Base-by-base conservation (phyloP, 805 yeast genomes). In the Saturnispora diversa region DNA sequence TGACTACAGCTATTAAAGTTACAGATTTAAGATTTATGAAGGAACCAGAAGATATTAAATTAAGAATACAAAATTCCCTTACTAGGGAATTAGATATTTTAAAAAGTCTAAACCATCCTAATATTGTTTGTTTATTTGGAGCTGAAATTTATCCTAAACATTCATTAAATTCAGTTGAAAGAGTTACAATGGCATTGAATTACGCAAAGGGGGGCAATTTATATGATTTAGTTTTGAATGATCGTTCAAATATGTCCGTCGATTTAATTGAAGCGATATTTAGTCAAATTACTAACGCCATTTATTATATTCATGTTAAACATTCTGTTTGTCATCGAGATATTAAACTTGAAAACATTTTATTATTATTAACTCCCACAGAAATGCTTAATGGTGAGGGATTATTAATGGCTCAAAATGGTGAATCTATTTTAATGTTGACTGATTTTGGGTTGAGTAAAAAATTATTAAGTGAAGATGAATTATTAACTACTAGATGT, bases 371-470 rank as follows among this genome's bases (percentile, higher is more conserved):
- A 31, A 53, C 66, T 0, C 54, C 64, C 3, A 59, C 58, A 1
- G 65, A 63, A 21, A 41, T 70, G 16, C 43, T 55, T 11, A 33
- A 17, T 2, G 21, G n/a, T 9, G 11, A 30, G 4, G 41, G 48
- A 10, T 16, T 39, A 12, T 36, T 30, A 5, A 25, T 29, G 5
- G 35, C 35, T 12, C 25, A 27, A 9, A 19, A 24, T 20, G 17
- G 46, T 37, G 15, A 35, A 53, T 53, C 40, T 44, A 45, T 78
- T 13, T 75, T 77, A 2, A 78, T 76, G 12, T 58, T 87, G 24
- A 80, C 94, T 0, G 99, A 92, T 65, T 81, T 92, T 61, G 98
- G 99, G 0, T 69, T 92, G 21, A 80, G 95, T 9, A 79, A 86
- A 50, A 65, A 69, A 37, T 70, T 90, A 19, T 76, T 72, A 37